Evolutionary conservation across 768 basidiomycete genomes (phyloP).

Genomic region (Podaxis sp.): DNA sequence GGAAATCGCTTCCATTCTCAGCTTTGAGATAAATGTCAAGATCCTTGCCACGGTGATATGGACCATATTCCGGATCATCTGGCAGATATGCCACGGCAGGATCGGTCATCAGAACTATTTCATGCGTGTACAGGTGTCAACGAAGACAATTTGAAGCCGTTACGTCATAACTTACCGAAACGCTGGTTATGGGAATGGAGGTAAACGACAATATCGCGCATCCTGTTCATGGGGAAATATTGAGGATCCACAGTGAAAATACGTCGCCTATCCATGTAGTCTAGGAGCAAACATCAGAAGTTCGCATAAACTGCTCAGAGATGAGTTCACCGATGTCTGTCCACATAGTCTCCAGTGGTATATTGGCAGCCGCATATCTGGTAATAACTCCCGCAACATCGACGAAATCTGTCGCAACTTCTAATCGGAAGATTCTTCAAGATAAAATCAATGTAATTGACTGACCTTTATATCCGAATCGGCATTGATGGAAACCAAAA

Average conservation of each 20-base stretch:
- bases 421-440: neutral
- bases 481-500: slow-evolving; percentile 71
- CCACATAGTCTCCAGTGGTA: slow-evolving; percentile 80
- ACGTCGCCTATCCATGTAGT: slow-evolving; percentile 68
- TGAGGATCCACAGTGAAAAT: slow-evolving; percentile 68
- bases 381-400: slow-evolving; percentile 61
- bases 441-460: neutral
- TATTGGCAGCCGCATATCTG: slow-evolving; percentile 56
- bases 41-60: slow-evolving; percentile 53
- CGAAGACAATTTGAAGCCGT: neutral
- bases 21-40: slow-evolving; percentile 34
- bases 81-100: slow-evolving; percentile 61
- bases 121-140: neutral
- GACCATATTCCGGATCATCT: slow-evolving; percentile 38
- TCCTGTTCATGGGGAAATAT: slow-evolving; percentile 60
- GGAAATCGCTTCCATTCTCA: neutral
- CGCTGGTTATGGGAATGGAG: slow-evolving; percentile 59
- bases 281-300: slow-evolving; percentile 24
- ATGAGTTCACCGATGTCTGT: slow-evolving; percentile 75
- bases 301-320: neutral
- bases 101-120: slow-evolving; percentile 68
- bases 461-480: slow-evolving; percentile 64
- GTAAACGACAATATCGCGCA: slow-evolving; percentile 63
- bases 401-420: slow-evolving; percentile 44
- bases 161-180: slow-evolving; percentile 39